These are phyloP conservation scores for Cutaneotrichosporon mucoides DNA, from an alignment of 1,284 basidiomycete genomes.

Conservation along the genomic window DNA sequence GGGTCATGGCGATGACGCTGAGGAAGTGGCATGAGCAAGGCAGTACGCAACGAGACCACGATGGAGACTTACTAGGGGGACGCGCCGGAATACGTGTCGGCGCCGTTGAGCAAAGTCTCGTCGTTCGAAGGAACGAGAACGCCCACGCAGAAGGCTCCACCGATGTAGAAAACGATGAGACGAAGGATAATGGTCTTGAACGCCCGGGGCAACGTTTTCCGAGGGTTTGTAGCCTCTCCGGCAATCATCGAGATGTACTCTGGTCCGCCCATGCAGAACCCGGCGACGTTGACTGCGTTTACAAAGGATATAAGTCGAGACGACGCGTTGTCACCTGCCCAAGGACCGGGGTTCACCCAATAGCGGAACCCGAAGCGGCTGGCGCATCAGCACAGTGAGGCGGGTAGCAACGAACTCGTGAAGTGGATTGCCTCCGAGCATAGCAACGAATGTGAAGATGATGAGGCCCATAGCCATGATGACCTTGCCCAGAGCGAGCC, in stretches of 20 bases:
- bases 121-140: conserved; percentile 54
- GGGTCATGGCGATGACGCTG: conserved; percentile 38
- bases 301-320: conserved; percentile 28
- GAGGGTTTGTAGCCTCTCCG: conserved; percentile 57
- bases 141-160: conserved; percentile 31
- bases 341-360: conserved; percentile 3
- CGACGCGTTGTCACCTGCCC: conserved; percentile 4
- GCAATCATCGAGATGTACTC: conserved; percentile 49
- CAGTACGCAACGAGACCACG: conserved; percentile 60
- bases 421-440: conserved; percentile 29
- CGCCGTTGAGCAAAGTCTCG: conserved; percentile 42
- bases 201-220: conserved; percentile 66
- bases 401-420: conserved; percentile 11
- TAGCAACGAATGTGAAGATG: background rate
- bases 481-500: conserved; percentile 14
- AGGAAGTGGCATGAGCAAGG: conserved; percentile 21
- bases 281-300: conserved; percentile 24
- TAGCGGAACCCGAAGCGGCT: conserved; percentile 20
- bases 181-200: conserved; percentile 65
- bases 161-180: conserved; percentile 55
- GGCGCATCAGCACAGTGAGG: too few relatives aligned
- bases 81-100: conserved; percentile 52
- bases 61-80: conserved; percentile 70
- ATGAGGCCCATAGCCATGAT: conserved; percentile 4
- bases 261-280: conserved; percentile 33